A percentile compares a stretch with the other conserved stretches of the same genome.
Conservation (phyloP, 75 land plant species). For the Pinus tabuliformis region DNA sequence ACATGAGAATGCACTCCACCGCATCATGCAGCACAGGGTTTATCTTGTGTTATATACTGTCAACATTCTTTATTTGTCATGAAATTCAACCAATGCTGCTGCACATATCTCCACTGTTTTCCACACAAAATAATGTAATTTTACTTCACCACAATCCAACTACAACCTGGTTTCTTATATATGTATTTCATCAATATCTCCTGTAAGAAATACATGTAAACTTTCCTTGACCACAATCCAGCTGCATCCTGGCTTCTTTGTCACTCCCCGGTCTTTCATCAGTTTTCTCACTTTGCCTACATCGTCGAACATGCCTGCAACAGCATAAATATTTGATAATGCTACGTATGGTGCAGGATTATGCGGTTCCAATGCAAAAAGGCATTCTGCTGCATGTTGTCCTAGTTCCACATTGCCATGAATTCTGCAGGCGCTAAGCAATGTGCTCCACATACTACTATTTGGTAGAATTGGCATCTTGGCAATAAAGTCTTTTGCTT, state of each 20-base stretch:
- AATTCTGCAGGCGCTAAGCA: slow-evolving; percentile 12
- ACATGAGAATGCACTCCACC: too few species aligned
- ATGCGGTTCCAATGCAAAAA: background rate
- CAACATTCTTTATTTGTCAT: too few species aligned
- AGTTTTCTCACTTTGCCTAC: slow-evolving; percentile 4
- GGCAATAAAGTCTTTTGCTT: background rate
- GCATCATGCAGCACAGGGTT: too few species aligned
- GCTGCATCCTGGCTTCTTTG: slow-evolving; percentile 11
- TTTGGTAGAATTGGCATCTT: slow-evolving; percentile 11
- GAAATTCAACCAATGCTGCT: too few species aligned
- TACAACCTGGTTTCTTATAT: too few species aligned
- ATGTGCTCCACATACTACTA: background rate
- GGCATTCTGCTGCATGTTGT: background rate
- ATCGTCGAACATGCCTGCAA: slow-evolving; percentile 21
- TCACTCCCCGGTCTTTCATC: slow-evolving; percentile 20
- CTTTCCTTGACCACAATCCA: slow-evolving; percentile 15
- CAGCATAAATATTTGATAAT: slow-evolving; percentile 18
- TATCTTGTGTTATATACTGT: too few species aligned
- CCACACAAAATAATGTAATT: too few species aligned
- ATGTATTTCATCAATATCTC: background rate
- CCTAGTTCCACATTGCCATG: slow-evolving; percentile 4
- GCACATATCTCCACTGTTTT: too few species aligned
- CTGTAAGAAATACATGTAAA: slow-evolving; percentile 6
- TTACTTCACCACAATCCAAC: too few species aligned
- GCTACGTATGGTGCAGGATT: slow-evolving; percentile 6